These are phyloP conservation scores for Sphaceloma murrayae DNA, from an alignment of 2,329 filamentous ascomycete species.

Conservation along the genomic window DNA sequence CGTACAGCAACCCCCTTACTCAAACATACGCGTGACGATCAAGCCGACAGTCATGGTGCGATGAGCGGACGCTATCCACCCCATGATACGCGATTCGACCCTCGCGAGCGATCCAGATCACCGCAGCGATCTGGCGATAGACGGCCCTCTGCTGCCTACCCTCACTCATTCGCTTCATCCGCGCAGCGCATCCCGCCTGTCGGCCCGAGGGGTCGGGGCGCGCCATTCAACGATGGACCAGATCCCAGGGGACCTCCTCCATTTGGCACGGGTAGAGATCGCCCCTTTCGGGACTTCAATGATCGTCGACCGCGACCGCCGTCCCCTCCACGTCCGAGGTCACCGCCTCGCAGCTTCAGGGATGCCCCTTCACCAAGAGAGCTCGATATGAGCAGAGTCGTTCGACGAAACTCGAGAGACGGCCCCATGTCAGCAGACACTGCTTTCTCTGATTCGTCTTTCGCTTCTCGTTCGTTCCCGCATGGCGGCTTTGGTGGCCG, in stretches of 20 bases:
- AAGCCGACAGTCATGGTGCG: slow-evolving; percentile 15
- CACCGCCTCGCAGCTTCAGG: slow-evolving; percentile 49
- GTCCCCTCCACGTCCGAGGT: slow-evolving; percentile 50
- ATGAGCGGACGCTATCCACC: slow-evolving; percentile 20
- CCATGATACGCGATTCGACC: slow-evolving; percentile 28
- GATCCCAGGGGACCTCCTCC: slow-evolving; percentile 55
- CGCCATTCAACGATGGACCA: slow-evolving; percentile 40
- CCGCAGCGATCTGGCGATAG: slow-evolving; percentile 63
- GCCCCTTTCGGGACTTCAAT: slow-evolving; percentile 44
- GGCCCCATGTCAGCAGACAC: slow-evolving; percentile 64
- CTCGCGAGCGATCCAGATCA: slow-evolving; percentile 61
- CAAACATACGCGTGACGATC: too few species aligned
- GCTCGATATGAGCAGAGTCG: slow-evolving; percentile 56
- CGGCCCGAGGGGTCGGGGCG: slow-evolving; percentile 52
- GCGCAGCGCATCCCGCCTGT: slow-evolving; percentile 53
- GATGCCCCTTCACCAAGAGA: slow-evolving; percentile 53
- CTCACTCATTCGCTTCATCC: slow-evolving; percentile 23
- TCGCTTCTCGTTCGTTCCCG: slow-evolving; percentile 41
- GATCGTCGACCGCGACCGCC: slow-evolving; percentile 51
- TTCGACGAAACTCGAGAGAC: slow-evolving; percentile 62
- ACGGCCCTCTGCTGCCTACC: slow-evolving; percentile 50
- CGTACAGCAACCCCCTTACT: too few species aligned
- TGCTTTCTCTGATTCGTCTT: slow-evolving; percentile 58
- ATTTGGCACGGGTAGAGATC: slow-evolving; percentile 52
- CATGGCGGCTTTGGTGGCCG: slow-evolving; percentile 46